Conservation (phyloP, 2,329 filamentous ascomycete genomes). For the Epichloe bromicola region DNA sequence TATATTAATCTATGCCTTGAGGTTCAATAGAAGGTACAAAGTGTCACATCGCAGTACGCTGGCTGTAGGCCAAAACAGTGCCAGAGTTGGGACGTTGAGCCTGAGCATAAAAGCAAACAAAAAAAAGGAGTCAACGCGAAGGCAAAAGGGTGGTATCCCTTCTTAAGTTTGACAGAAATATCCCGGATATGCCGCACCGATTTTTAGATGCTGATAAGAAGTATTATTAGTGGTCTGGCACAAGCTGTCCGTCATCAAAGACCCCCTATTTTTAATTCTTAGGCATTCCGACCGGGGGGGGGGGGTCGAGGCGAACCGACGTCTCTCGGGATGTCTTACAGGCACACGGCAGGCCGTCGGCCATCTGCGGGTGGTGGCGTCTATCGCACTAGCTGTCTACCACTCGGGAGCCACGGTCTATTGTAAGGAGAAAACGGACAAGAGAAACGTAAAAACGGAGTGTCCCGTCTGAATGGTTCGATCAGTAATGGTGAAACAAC, state of each 20-base stretch:
- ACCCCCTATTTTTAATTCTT: neutral
- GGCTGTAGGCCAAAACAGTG: too few relatives aligned
- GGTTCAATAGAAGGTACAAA: too few relatives aligned
- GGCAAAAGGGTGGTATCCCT: neutral
- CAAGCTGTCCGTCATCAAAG: neutral
- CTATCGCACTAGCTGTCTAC: neutral
- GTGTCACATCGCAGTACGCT: too few relatives aligned
- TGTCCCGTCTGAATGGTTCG: slow-evolving; percentile 2
- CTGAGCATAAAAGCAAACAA: neutral
- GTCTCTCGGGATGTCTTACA: neutral
- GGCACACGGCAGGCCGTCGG: neutral
- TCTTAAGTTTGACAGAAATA: too few relatives aligned
- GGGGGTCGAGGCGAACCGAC: neutral
- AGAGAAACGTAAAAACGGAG: neutral
- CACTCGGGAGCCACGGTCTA: neutral
- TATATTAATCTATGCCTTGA: too few relatives aligned
- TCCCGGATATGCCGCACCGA: neutral
- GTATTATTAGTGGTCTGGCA: too few relatives aligned
- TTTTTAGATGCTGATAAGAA: neutral
- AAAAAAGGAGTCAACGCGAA: neutral
- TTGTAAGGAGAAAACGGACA: too few relatives aligned
- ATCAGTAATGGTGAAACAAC: slow-evolving; percentile 6
- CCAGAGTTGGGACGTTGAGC: too few relatives aligned
- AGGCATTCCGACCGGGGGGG: neutral
- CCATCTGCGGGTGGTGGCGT: neutral